Conservation (phyloP, 139 green algal species). For the Chlorella sp. region DNA sequence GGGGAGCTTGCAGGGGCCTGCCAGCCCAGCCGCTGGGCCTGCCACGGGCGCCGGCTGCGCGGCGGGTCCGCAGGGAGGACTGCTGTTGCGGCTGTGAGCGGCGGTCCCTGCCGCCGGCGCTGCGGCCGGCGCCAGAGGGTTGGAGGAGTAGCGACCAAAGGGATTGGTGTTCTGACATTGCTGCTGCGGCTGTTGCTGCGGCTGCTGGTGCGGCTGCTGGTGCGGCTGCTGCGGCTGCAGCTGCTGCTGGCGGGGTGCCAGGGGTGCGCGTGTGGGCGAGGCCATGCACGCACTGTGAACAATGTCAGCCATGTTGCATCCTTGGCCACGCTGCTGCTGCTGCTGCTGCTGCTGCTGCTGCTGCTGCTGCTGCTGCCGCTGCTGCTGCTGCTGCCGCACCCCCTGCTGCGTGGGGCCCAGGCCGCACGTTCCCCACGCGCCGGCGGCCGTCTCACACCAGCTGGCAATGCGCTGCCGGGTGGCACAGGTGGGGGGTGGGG, state of each 20-base stretch:
- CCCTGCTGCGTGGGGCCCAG: background rate
- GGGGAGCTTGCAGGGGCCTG: too few species aligned
- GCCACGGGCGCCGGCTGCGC: too few species aligned
- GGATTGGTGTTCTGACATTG: too few species aligned
- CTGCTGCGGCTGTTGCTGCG: background rate
- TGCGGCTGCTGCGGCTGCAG: background rate
- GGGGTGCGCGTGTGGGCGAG: background rate
- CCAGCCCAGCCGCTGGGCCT: too few species aligned
- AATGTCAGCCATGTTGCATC: background rate
- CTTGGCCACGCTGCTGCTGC: background rate
- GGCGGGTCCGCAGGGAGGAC: too few species aligned
- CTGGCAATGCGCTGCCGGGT: background rate
- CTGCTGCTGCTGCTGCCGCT: background rate
- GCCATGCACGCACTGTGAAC: too few species aligned
- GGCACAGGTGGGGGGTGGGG: background rate
- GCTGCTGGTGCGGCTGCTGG: background rate
- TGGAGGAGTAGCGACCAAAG: too few species aligned
- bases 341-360: conserved; percentile 6
- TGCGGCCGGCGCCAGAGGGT: too few species aligned
- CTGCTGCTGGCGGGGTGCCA: background rate
- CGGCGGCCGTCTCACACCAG: background rate
- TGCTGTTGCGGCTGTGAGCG: too few species aligned
- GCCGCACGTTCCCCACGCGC: background rate
- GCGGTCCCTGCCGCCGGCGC: too few species aligned
- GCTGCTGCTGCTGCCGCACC: background rate